Base-by-base conservation (phyloP, 2,329 filamentous ascomycete genomes). In the Ophiostoma perfectum region DNA sequence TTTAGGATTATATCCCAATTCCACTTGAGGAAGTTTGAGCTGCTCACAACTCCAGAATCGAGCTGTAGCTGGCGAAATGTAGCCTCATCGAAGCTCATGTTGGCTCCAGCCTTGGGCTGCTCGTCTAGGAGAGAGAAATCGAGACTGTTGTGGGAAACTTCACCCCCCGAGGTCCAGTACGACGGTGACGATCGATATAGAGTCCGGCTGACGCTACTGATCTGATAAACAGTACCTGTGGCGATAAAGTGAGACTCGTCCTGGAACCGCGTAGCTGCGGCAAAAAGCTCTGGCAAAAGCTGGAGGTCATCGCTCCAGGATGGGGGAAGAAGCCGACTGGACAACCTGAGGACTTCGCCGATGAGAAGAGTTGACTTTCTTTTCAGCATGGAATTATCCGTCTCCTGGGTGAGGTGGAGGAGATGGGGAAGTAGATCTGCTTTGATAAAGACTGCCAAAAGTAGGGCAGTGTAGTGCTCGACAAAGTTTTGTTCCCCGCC, bases 151-250 rank as follows among this genome's bases (percentile, higher is more conserved):
- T 39, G 45, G 0, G 68, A 8, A 11, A 66, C 18, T 68, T 78
- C 80, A 36, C 75, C 73, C 2, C 77, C 77, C 2, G 77, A 73
- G 1, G 76, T 72, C 68, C 78, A 78, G 6, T 80, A 78, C 0
- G 83, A 81, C 1, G 85, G 84, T 5, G 87, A 86, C 64, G 92
- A 96, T 69, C 93, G 86, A 75, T 96, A 96, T 14, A 99, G 80
- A 0, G 93, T 98, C 71, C 92, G 88, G 77, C 94, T 99, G 72
- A 99, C 93, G 76, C 94, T 97, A 79, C 97, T 97, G 67, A 99
- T 96, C 76, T 98, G 95, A 75, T 98, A 99, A 12, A 99, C 92
- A 18, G 96, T 96, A 7, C 92, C 89, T 7, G 92, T 93, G 6
- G 94, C 92, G 68, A 90, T 83, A 73, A 93, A 93, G 67, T 92